Conservation (phyloP, 2,329 filamentous ascomycete genomes). For the Orbilia brochopaga region DNA sequence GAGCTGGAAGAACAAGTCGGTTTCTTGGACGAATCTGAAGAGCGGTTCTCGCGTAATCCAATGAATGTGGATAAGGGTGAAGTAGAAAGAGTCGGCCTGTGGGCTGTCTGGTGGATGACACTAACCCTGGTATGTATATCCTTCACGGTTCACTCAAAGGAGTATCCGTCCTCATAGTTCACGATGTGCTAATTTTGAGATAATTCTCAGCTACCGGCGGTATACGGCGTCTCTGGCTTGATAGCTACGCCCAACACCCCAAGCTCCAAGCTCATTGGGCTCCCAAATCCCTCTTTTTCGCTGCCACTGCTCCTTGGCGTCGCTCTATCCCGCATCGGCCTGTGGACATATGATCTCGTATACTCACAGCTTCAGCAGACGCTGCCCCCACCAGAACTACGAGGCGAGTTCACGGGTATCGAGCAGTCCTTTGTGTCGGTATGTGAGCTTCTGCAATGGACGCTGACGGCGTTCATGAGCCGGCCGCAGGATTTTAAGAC, state of each 20-base stretch:
- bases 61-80: slow-evolving; percentile 57
- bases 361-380: slow-evolving; percentile 61
- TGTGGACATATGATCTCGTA: slow-evolving; percentile 60
- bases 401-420: slow-evolving; percentile 60
- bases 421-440: slow-evolving; percentile 59
- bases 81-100: slow-evolving; percentile 58
- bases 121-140: slow-evolving; percentile 57
- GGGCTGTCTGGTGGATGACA: slow-evolving; percentile 60
- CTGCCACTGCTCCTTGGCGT: slow-evolving; percentile 59
- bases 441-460: slow-evolving; percentile 59
- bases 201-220: slow-evolving; percentile 54
- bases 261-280: slow-evolving; percentile 21
- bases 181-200: slow-evolving; percentile 57
- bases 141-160: no score
- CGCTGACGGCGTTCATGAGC: slow-evolving; percentile 57
- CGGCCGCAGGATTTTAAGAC: slow-evolving; percentile 58
- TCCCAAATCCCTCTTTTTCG: slow-evolving; percentile 55
- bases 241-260: slow-evolving; percentile 31
- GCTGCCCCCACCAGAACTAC: slow-evolving; percentile 56
- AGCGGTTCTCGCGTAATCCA: slow-evolving; percentile 52
- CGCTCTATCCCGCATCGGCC: slow-evolving; percentile 59
- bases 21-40: slow-evolving; percentile 51
- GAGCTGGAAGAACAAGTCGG: slow-evolving; percentile 44
- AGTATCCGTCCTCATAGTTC: no score
- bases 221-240: slow-evolving; percentile 28